Evolutionary conservation across 495 filamentous ascomycete species (phyloP).

Genomic region (Neurospora cerealis): DNA sequence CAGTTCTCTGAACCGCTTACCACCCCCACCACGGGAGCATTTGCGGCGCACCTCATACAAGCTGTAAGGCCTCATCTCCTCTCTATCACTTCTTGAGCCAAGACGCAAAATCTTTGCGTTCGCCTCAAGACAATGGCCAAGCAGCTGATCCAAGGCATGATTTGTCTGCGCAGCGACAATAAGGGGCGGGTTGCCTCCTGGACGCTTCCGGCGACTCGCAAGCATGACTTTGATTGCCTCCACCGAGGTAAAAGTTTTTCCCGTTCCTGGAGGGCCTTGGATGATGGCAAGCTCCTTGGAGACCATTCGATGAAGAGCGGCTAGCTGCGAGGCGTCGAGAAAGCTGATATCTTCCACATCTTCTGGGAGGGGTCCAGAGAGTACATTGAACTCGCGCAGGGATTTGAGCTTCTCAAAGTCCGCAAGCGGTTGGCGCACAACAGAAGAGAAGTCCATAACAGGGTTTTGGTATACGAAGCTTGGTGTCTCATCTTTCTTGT

Average conservation of each 20-base stretch:
- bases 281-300: conserved; percentile 67
- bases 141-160: conserved; percentile 81
- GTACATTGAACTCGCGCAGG: conserved; percentile 32
- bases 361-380: conserved; percentile 29
- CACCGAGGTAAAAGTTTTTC: conserved; percentile 74
- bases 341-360: conserved; percentile 27
- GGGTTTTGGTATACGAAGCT: conserved; percentile 21
- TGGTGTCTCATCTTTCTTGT: conserved; percentile 27
- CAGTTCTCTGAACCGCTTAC: conserved; percentile 2
- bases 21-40: background rate
- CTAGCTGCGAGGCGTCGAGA: conserved; percentile 61
- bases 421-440: conserved; percentile 12
- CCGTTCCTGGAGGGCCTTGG: conserved; percentile 88
- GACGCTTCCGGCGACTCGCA: conserved; percentile 28
- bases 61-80: conserved; percentile 53
- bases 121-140: conserved; percentile 54
- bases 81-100: conserved; percentile 61
- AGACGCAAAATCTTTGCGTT: conserved; percentile 65
- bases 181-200: conserved; percentile 32
- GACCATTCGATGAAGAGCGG: conserved; percentile 58
- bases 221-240: conserved; percentile 60
- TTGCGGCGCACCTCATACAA: conserved; percentile 49
- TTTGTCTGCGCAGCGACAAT: conserved; percentile 83
- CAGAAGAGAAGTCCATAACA: conserved; percentile 23
- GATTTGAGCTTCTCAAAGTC: conserved; percentile 39